Evolutionary conservation across 441 rosid genomes (phyloP).

Genomic region (Melianthus villosus): DNA sequence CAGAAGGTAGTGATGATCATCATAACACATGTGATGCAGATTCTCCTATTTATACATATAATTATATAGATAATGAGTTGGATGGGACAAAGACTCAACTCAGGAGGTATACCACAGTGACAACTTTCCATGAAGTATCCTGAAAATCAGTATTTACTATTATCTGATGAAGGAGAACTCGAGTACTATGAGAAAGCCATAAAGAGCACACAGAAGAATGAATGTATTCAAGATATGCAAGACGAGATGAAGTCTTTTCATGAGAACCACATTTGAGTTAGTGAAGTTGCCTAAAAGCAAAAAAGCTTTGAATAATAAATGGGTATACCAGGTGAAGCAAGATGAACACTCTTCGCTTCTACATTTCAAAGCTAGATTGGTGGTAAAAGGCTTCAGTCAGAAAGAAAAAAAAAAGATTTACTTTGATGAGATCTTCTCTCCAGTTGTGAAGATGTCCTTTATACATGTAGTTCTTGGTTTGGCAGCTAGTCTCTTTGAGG

Average conservation of each 20-base stretch:
- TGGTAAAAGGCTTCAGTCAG: background rate
- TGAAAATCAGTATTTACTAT: background rate
- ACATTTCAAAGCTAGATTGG: constrained; percentile 1
- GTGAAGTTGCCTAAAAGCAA: background rate
- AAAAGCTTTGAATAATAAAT: background rate
- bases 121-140: background rate
- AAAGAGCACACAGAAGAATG: background rate
- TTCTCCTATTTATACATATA: no score
- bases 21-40: background rate
- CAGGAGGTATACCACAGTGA: background rate
- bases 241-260: constrained; percentile 1
- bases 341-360: background rate
- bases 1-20: background rate
- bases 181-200: background rate
- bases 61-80: no score
- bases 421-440: constrained; percentile 1
- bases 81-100: no score
- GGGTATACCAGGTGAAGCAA: background rate
- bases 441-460: background rate
- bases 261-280: background rate
- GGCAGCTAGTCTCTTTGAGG: background rate
- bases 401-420: background rate
- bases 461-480: background rate
- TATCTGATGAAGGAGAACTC: background rate
- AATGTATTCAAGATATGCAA: background rate